Percentiles rank a stretch among this genome's conserved stretches.
phyloP scores from a whole-genome alignment of 2,329 filamentous ascomycete genomes.

The Grosmannia huntii region DNA sequence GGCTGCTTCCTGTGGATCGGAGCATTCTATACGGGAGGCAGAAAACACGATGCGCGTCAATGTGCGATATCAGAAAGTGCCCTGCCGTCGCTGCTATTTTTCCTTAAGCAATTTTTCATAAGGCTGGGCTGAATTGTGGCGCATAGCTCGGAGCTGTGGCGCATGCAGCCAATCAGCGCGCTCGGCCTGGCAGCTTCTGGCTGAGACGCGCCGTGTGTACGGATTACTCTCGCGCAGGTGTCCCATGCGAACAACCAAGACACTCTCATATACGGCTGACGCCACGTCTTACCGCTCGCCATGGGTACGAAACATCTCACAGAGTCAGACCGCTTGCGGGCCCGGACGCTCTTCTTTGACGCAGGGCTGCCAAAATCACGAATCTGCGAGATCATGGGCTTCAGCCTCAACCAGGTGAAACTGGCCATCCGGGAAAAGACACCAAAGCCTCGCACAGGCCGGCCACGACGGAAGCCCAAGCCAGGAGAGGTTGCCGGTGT shows the following conservation, averaged over 20 bases:
- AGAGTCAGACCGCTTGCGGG: slow-evolving; percentile 10
- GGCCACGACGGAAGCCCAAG: slow-evolving; percentile 7
- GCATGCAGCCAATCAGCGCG: slow-evolving; percentile 1
- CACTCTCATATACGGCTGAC: background rate
- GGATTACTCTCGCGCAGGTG: background rate
- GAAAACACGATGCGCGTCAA: background rate
- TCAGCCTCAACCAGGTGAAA: slow-evolving; percentile 12
- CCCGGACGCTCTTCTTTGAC: slow-evolving; percentile 12
- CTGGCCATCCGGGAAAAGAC: slow-evolving; percentile 13
- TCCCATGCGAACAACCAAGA: background rate
- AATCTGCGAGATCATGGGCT: slow-evolving; percentile 12
- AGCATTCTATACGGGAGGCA: slow-evolving; percentile 3
- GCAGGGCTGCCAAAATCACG: slow-evolving; percentile 10
- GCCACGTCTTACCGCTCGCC: background rate
- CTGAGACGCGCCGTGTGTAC: background rate
- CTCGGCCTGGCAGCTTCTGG: background rate
- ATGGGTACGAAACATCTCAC: slow-evolving; percentile 15
- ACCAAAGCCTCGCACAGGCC: slow-evolving; percentile 9
- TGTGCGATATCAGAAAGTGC: background rate
- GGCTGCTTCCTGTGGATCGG: background rate
- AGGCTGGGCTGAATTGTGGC: background rate
- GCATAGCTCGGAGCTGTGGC: background rate
- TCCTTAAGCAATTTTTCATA: background rate
- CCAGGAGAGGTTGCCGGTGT: background rate
- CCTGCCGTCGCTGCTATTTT: background rate